Evolutionary conservation across 2,329 filamentous ascomycete species (phyloP), one percentile per base, ranked within the genome.

Genomic region (Calonectria ilicicola): DNA sequence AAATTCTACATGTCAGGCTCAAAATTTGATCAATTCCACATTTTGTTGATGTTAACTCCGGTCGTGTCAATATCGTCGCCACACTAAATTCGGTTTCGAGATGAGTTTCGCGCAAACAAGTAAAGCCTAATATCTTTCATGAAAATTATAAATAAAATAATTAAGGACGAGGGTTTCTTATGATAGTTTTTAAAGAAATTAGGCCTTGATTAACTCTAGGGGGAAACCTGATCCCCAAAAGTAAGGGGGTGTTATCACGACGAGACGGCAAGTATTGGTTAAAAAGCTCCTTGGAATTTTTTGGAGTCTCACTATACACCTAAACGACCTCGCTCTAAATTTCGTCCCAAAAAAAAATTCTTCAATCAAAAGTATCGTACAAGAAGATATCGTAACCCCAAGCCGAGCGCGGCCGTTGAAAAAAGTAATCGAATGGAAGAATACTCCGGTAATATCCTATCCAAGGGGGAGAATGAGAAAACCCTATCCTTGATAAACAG

Each of bases 1-100:
- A 26, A 29, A 38, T 23, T 21, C n/a, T 44, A 72, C 62, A 67
- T 65, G 35, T 60, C 69, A 5, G 17, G 65, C 32, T 60, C 63
- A 60, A 74, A 53, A 75, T 74, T 69, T 56, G 66, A 44, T 58
- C 64, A 49, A 56, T 63, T 66, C 23, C 21, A 27, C 49, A 64
- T 60, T 66, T 65, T 72, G 65, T 9, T 9, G 2, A 32, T 32
- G 9, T 32, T 9, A 32, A 32, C 9, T 9, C 29, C 29, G 29
- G 29, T 32, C 29, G 29, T 29, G 29, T 4, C 29, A 29, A 29
- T 29, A 29, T 8, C 29, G 5, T 29, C 4, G 29, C 8, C 29
- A 29, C 29, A 29, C 4, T 8, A 5, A 8, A 8, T 29, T 29
- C 29, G 2, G 29, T 32, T 32, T 32, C 29, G 9, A 32, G 29